phyloP scores from a whole-genome alignment of 352 stramenopile genomes.

The Pythium volutum region DNA sequence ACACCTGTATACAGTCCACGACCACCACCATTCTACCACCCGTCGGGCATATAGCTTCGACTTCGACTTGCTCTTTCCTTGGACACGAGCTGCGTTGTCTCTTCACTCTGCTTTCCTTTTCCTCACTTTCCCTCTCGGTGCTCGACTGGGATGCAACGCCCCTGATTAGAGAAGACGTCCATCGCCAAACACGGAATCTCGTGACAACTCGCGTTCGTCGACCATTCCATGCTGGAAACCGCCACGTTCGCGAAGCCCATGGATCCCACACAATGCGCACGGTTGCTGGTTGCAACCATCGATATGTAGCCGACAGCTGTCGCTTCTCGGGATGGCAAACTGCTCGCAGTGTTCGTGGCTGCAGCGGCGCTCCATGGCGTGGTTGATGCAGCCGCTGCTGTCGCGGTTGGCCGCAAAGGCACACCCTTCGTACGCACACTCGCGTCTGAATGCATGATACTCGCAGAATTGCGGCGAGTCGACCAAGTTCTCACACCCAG shows the following conservation, averaged over 20 bases:
- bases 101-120: neutral
- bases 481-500: constrained; percentile 61
- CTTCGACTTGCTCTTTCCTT: neutral
- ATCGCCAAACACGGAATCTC: constrained; percentile 18
- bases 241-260: constrained; percentile 15
- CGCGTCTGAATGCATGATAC: constrained; percentile 43
- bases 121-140: neutral
- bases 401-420: constrained; percentile 31
- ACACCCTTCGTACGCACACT: constrained; percentile 62
- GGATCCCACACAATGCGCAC: constrained; percentile 50
- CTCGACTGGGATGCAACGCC: neutral
- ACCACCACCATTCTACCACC: constrained; percentile 4
- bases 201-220: constrained; percentile 23
- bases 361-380: constrained; percentile 42
- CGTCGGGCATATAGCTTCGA: constrained; percentile 1
- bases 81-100: neutral
- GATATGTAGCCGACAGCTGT: constrained; percentile 46
- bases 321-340: constrained; percentile 34
- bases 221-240: constrained; percentile 5
- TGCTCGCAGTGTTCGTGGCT: constrained; percentile 64
- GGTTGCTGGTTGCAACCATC: constrained; percentile 47
- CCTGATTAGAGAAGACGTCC: constrained; percentile 9
- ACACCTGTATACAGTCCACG: constrained; percentile 13
- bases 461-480: constrained; percentile 51
- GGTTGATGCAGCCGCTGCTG: constrained; percentile 43